These are phyloP conservation scores for Raddia distichophylla DNA, from an alignment of 176 grass and related monocot species.

Conservation along the genomic window DNA sequence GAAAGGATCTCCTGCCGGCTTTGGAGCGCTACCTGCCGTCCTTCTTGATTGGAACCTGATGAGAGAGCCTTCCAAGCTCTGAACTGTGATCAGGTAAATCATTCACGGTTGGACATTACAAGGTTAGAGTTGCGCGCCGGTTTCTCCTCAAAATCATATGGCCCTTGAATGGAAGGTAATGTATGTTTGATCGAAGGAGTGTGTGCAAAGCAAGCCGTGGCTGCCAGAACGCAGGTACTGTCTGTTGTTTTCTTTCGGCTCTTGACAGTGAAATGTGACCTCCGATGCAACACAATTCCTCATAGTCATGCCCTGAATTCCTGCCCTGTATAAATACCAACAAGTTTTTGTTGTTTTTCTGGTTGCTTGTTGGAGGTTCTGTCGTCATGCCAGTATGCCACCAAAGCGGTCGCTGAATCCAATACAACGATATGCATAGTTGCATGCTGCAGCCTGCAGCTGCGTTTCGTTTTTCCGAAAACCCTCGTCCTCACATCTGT, in stretches of 20 bases:
- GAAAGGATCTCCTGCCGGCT: conserved; percentile 54
- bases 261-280: not conserved
- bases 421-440: not conserved
- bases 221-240: not conserved
- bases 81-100: conserved; percentile 13
- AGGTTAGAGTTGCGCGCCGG: not conserved
- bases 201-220: not conserved
- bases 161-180: not conserved
- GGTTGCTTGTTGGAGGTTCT: not conserved
- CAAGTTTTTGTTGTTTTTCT: not conserved
- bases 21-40: conserved; percentile 62
- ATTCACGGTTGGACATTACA: not conserved
- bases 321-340: not conserved
- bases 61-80: not conserved
- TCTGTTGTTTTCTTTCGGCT: not conserved
- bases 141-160: not conserved
- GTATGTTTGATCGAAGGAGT: not conserved
- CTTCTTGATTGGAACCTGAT: conserved; percentile 53
- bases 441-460: too few relatives aligned
- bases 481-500: too few relatives aligned
- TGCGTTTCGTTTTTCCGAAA: not conserved
- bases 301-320: too few relatives aligned
- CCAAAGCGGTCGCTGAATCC: not conserved
- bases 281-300: not conserved
- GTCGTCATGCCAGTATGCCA: not conserved